Conservation (phyloP, 345 rosid species). For the Anacardium occidentale region DNA sequence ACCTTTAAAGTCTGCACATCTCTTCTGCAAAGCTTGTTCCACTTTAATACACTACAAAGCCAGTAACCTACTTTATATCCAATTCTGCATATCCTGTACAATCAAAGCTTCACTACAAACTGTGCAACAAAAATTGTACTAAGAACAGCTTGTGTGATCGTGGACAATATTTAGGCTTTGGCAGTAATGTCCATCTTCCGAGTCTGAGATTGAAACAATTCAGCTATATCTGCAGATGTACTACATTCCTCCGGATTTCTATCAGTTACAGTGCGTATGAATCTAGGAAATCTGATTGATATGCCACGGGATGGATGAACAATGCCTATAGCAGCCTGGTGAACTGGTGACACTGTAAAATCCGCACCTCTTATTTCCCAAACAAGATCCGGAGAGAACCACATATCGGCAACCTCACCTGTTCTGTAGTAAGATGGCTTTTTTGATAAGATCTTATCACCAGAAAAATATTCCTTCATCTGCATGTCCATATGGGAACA, state of each 20-base stretch:
- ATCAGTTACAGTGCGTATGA: slow-evolving; percentile 39
- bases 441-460: slow-evolving; percentile 57
- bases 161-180: slow-evolving; percentile 7
- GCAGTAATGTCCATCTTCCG: slow-evolving; percentile 56
- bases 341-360: slow-evolving; percentile 80
- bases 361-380: slow-evolving; percentile 92
- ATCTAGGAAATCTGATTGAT: slow-evolving; percentile 82
- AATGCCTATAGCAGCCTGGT: slow-evolving; percentile 72
- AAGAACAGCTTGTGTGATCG: background rate
- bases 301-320: slow-evolving; percentile 83
- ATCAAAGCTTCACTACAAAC: background rate
- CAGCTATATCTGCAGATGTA: slow-evolving; percentile 63
- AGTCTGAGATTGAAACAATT: slow-evolving; percentile 71
- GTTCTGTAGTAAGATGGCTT: slow-evolving; percentile 76
- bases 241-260: slow-evolving; percentile 77
- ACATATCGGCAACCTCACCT: slow-evolving; percentile 70
- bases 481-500: slow-evolving; percentile 33
- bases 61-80: background rate
- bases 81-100: background rate
- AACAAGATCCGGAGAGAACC: slow-evolving; percentile 72
- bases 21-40: background rate
- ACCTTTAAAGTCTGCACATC: too few species aligned
- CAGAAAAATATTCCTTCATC: slow-evolving; percentile 76
- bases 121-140: background rate
- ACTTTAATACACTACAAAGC: background rate